These are phyloP conservation scores for Asterochloris erici DNA, from an alignment of 139 green algal genomes.

Conservation along the genomic window DNA sequence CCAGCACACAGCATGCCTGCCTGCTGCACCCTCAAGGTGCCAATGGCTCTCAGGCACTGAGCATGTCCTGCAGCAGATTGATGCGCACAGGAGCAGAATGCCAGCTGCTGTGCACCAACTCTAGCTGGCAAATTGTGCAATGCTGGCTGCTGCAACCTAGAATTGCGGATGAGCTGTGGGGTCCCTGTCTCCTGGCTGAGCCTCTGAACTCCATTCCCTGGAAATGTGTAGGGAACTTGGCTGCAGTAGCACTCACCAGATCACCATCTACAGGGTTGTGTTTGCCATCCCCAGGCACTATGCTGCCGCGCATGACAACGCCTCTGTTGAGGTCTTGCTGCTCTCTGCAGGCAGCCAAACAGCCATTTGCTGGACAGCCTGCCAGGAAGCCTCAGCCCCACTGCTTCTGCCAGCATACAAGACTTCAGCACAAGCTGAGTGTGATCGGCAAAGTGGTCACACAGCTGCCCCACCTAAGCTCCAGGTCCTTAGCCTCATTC, in stretches of 20 bases:
- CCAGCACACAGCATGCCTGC: too few species aligned
- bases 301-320: neutral
- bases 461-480: neutral
- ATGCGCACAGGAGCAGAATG: too few species aligned
- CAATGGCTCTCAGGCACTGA: too few species aligned
- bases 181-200: neutral
- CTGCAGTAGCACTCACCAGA: neutral
- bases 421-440: neutral
- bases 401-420: too few species aligned
- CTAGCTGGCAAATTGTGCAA: too few species aligned
- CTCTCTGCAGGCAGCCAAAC: neutral
- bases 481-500: slow-evolving; percentile 8
- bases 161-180: neutral
- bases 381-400: neutral
- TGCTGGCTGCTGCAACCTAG: neutral
- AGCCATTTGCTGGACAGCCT: too few species aligned
- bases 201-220: neutral
- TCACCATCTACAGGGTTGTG: neutral
- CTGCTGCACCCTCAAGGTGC: too few species aligned
- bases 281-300: neutral
- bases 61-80: too few species aligned
- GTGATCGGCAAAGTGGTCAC: neutral
- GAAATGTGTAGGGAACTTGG: neutral
- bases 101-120: too few species aligned
- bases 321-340: slow-evolving; percentile 1